phyloP scores from a whole-genome alignment of 305 asterid genomes.

The Euphrasia arctica region DNA sequence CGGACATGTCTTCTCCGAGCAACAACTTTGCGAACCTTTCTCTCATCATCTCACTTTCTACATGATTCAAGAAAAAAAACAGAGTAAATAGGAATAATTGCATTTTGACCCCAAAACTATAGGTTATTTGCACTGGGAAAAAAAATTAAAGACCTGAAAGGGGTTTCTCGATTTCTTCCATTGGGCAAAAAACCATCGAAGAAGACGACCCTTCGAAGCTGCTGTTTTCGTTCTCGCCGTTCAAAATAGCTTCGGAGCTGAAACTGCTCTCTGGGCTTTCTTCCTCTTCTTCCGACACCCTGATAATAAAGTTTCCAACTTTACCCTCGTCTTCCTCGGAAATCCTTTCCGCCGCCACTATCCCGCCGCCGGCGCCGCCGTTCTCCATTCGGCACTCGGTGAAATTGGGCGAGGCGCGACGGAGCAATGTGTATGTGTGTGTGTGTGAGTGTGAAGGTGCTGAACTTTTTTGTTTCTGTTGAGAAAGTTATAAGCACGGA shows the following conservation, averaged over 20 bases:
- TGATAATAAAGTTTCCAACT: slow-evolving; percentile 13
- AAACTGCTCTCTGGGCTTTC: slow-evolving; percentile 49
- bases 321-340: slow-evolving; percentile 19
- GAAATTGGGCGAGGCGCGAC: slow-evolving; percentile 45
- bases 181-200: slow-evolving; percentile 19
- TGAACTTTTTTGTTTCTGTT: slow-evolving; percentile 15
- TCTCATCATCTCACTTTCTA: slow-evolving; percentile 45
- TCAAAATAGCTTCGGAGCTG: slow-evolving; percentile 19
- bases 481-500: background rate
- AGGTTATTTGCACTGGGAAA: too few species aligned
- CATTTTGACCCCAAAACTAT: too few species aligned
- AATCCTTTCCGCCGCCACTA: too few species aligned
- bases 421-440: background rate
- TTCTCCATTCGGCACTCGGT: slow-evolving; percentile 40
- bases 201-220: slow-evolving; percentile 52
- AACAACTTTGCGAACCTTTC: slow-evolving; percentile 65
- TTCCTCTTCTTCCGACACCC: slow-evolving; percentile 8
- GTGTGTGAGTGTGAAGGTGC: slow-evolving; percentile 17
- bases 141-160: slow-evolving; percentile 40
- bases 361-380: background rate
- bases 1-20: slow-evolving; percentile 93
- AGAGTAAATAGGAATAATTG: too few species aligned
- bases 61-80: too few species aligned
- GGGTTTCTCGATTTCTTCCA: slow-evolving; percentile 10
- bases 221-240: slow-evolving; percentile 29